phyloP scores from a whole-genome alignment of 345 rosid genomes.

The Eucalyptus erythrocorys region DNA sequence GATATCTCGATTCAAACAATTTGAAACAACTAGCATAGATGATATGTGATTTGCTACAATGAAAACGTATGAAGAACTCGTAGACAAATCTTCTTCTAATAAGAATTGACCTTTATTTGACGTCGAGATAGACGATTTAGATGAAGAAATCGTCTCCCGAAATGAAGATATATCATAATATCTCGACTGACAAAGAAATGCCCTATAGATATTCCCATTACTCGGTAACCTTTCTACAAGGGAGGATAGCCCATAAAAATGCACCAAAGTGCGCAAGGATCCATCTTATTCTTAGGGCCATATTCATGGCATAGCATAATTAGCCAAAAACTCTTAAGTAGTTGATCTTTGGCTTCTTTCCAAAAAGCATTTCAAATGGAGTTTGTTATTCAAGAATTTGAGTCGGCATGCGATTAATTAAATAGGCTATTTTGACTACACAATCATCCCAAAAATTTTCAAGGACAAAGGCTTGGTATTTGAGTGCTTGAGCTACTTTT shows the following conservation, averaged over 20 bases:
- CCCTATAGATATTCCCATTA: background rate
- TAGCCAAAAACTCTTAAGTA: too few species aligned
- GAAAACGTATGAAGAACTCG: background rate
- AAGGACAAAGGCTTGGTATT: rapidly evolving
- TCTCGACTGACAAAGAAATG: background rate
- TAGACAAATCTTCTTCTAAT: background rate
- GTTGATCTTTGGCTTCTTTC: too few species aligned
- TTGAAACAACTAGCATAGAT: background rate
- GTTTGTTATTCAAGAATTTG: too few species aligned
- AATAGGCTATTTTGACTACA: too few species aligned
- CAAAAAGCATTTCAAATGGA: too few species aligned
- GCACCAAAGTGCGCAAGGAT: background rate
- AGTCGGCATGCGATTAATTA: too few species aligned
- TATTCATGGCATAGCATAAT: too few species aligned
- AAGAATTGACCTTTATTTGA: background rate
- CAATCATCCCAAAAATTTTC: background rate
- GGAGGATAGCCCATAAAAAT: background rate
- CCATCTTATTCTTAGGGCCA: background rate
- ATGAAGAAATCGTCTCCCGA: rapidly evolving
- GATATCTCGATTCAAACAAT: background rate
- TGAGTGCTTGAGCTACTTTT: too few species aligned
- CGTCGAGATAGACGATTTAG: rapidly evolving
- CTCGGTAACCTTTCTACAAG: too few species aligned
- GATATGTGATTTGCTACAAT: background rate
- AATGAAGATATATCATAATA: too few species aligned